These are phyloP conservation scores for Dillenia turbinata DNA, from an alignment of 164 flowering plant genomes.

Conservation along the genomic window DNA sequence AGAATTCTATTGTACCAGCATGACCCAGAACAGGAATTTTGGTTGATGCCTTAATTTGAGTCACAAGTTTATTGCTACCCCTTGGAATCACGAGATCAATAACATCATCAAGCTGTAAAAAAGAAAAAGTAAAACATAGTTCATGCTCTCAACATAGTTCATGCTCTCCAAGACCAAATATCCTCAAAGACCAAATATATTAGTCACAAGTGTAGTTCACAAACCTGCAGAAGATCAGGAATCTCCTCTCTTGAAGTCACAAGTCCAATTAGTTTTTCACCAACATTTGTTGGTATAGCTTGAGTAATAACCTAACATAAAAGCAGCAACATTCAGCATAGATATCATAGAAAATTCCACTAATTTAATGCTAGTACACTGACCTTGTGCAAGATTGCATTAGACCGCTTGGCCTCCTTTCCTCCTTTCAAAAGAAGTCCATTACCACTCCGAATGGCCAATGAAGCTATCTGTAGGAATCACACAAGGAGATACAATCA, in stretches of 20 bases:
- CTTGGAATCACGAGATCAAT: slow-evolving; percentile 99
- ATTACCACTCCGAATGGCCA: slow-evolving; percentile 94
- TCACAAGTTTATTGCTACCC: slow-evolving; percentile 96
- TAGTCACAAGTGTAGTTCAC: neutral
- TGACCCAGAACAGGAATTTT: slow-evolving; percentile 99
- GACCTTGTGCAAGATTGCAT: slow-evolving; percentile 89
- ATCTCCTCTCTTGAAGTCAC: slow-evolving; percentile 97
- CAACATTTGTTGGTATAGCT: slow-evolving; percentile 78
- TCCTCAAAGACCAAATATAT: neutral
- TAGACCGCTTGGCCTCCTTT: slow-evolving; percentile 90
- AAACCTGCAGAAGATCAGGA: slow-evolving; percentile 91
- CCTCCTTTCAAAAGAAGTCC: slow-evolving; percentile 98
- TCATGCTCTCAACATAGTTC: slow-evolving; percentile 1
- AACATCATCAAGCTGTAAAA: slow-evolving; percentile 92
- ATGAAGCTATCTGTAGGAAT: slow-evolving; percentile 76
- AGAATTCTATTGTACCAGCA: slow-evolving; percentile 58
- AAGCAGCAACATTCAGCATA: neutral
- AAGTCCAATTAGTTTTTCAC: slow-evolving; percentile 79
- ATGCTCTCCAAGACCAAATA: neutral
- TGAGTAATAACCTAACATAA: slow-evolving; percentile 63
- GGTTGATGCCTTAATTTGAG: slow-evolving; percentile 84
- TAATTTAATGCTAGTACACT: slow-evolving; percentile 4
- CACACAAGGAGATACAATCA: neutral
- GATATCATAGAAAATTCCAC: neutral
- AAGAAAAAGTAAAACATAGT: slow-evolving; percentile 5